phyloP scores from a whole-genome alignment of 805 yeast genomes.

The Wickerhamiella occidentalis region DNA sequence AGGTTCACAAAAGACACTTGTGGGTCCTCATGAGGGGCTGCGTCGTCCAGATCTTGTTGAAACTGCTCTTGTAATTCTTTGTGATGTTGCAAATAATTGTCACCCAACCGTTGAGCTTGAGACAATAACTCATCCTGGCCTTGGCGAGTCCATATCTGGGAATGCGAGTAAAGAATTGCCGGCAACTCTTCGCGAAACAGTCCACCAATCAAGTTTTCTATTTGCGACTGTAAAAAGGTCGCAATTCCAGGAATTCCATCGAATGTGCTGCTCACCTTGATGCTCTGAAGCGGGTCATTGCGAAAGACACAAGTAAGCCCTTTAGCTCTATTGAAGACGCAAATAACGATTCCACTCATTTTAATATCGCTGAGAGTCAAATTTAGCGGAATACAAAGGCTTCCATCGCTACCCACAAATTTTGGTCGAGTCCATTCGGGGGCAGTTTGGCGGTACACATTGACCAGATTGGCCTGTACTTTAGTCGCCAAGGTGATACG shows the following conservation, averaged over 20 bases:
- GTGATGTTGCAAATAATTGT: conserved; percentile 12
- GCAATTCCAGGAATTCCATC: conserved; percentile 76
- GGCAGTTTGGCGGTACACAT: conserved; percentile 39
- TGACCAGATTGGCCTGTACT: conserved; percentile 74
- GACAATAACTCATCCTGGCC: conserved; percentile 4
- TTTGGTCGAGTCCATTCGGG: conserved; percentile 52
- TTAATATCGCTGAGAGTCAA: conserved; percentile 59
- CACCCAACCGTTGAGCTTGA: conserved; percentile 9
- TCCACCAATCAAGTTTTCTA: conserved; percentile 67
- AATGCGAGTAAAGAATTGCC: conserved; percentile 60
- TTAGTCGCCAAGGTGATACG: conserved; percentile 62
- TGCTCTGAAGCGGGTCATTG: conserved; percentile 77
- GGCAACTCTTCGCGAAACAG: conserved; percentile 78
- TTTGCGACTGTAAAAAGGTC: conserved; percentile 67
- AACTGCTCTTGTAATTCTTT: conserved; percentile 20
- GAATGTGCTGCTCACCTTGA: conserved; percentile 75
- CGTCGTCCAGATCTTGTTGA: conserved; percentile 16
- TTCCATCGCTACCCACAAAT: conserved; percentile 51
- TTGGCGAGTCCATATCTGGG: conserved; percentile 48
- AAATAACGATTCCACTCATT: conserved; percentile 69
- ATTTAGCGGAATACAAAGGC: conserved; percentile 68
- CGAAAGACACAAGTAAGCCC: conserved; percentile 80
- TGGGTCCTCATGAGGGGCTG: conserved; percentile 37
- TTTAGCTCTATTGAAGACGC: conserved; percentile 68
- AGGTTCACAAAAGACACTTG: conserved; percentile 58